These are phyloP conservation scores for Calocybe cyanea DNA, from an alignment of 768 basidiomycete species.

Conservation along the genomic window DNA sequence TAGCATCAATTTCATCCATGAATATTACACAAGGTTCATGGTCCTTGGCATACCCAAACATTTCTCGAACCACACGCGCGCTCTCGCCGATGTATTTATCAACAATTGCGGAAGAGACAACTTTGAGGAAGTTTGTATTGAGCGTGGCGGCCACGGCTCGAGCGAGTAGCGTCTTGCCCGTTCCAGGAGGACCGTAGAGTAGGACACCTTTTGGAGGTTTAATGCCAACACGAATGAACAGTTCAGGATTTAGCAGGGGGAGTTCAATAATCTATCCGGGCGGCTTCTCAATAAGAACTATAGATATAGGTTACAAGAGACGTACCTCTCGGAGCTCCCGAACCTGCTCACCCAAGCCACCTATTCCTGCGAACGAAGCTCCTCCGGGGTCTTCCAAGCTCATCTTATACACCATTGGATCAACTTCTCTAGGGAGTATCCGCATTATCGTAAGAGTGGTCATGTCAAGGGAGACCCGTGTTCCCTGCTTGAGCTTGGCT, in stretches of 20 bases:
- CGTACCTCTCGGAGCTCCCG: slow-evolving; percentile 90
- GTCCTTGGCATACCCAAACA: slow-evolving; percentile 97
- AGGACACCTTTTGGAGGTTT: slow-evolving; percentile 95
- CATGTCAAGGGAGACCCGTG: slow-evolving; percentile 98
- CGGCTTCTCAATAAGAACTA: neutral
- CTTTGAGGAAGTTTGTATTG: slow-evolving; percentile 96
- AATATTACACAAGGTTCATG: slow-evolving; percentile 99
- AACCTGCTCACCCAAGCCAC: slow-evolving; percentile 94
- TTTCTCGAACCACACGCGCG: slow-evolving; percentile 92
- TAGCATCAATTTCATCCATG: slow-evolving; percentile 98
- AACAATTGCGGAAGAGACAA: slow-evolving; percentile 96
- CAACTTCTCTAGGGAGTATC: slow-evolving; percentile 94
- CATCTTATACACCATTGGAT: slow-evolving; percentile 99
- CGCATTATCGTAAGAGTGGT: slow-evolving; percentile 99
- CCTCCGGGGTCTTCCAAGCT: slow-evolving; percentile 96
- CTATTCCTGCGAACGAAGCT: slow-evolving; percentile 94
- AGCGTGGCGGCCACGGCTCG: slow-evolving; percentile 94
- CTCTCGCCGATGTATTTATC: slow-evolving; percentile 99
- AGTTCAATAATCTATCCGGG: slow-evolving; percentile 83
- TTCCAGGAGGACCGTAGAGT: slow-evolving; percentile 94
- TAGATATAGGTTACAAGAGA: slow-evolving; percentile 5
- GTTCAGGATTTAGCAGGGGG: slow-evolving; percentile 88
- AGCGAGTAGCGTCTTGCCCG: slow-evolving; percentile 93
- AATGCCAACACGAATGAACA: slow-evolving; percentile 95
- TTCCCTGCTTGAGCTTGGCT: slow-evolving; percentile 87